A percentile compares a stretch with the other conserved stretches of the same genome.
Conservation (phyloP, 1,139 yeast species). For the Spathaspora sp. region DNA sequence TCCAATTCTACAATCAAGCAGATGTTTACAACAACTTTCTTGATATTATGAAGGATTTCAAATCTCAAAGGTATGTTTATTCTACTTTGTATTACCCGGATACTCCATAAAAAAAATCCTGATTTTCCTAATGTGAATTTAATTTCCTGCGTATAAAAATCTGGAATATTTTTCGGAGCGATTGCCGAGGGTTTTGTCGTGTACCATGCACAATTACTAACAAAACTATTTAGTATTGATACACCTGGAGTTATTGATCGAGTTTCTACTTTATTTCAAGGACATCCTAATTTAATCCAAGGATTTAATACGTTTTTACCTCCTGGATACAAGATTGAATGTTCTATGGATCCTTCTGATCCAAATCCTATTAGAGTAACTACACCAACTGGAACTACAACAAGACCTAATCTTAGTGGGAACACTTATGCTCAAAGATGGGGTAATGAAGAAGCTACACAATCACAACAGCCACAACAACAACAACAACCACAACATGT, state of each 20-base stretch:
- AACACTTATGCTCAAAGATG: conserved; percentile 23
- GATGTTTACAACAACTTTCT: conserved; percentile 94
- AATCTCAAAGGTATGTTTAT: conserved; percentile 68
- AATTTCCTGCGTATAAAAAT: not conserved
- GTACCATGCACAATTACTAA: conserved; percentile 8
- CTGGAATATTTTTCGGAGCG: not conserved
- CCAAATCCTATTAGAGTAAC: conserved; percentile 93
- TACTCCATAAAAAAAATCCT: not conserved
- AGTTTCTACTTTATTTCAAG: conserved; percentile 85
- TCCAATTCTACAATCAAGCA: conserved; percentile 88
- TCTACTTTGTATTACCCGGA: not conserved
- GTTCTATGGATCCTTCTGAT: conserved; percentile 85
- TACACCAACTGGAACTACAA: conserved; percentile 90
- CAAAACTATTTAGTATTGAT: conserved; percentile 57
- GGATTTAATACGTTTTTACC: conserved; percentile 97
- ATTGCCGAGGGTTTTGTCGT: not conserved
- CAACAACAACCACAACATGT: conserved; percentile 16
- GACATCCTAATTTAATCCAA: conserved; percentile 90
- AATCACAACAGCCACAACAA: conserved; percentile 12
- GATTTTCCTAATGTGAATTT: not conserved
- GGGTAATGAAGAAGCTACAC: conserved; percentile 18
- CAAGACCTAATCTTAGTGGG: conserved; percentile 53
- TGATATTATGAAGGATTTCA: conserved; percentile 98
- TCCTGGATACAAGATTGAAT: conserved; percentile 93
- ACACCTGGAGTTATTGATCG: conserved; percentile 98